Evolutionary conservation across 805 yeast species (phyloP).

Genomic region (Komagataella kurtzmanii): DNA sequence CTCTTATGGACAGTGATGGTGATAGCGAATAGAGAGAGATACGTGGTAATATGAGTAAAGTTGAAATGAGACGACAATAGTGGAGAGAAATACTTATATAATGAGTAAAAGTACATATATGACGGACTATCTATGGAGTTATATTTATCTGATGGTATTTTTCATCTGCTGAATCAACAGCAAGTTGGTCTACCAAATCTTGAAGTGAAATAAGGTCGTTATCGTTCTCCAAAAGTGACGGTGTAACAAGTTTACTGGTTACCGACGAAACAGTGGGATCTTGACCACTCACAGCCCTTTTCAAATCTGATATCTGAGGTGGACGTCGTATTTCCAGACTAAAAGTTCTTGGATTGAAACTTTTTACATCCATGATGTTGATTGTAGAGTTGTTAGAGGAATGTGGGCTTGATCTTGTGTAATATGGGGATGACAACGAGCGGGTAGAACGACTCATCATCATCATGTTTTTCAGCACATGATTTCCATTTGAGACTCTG

Average conservation of each 20-base stretch:
- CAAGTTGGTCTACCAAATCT: not conserved
- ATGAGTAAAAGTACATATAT: not conserved
- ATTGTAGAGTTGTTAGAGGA: not conserved
- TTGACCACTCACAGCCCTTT: not conserved
- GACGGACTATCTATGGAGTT: not conserved
- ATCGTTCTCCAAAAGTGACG: not conserved
- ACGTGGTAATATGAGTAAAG: conserved; percentile 1
- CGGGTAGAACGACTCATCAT: not conserved
- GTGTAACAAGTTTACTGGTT: not conserved
- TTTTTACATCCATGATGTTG: not conserved
- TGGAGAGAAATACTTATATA: not conserved
- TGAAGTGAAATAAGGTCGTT: not conserved
- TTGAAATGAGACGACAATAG: not conserved
- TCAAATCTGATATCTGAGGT: not conserved
- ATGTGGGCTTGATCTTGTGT: not conserved
- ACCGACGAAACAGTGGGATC: not conserved
- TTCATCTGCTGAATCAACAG: not conserved
- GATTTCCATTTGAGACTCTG: not conserved
- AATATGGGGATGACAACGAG: not conserved
- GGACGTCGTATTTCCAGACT: not conserved
- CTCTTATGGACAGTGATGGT: conserved; percentile 36
- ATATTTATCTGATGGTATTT: not conserved
- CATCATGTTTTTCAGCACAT: not conserved
- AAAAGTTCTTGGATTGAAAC: not conserved
- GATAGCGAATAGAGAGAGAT: conserved; percentile 34